Base-by-base conservation (phyloP, 352 stramenopile species). In the Phytophthora foliorum region DNA sequence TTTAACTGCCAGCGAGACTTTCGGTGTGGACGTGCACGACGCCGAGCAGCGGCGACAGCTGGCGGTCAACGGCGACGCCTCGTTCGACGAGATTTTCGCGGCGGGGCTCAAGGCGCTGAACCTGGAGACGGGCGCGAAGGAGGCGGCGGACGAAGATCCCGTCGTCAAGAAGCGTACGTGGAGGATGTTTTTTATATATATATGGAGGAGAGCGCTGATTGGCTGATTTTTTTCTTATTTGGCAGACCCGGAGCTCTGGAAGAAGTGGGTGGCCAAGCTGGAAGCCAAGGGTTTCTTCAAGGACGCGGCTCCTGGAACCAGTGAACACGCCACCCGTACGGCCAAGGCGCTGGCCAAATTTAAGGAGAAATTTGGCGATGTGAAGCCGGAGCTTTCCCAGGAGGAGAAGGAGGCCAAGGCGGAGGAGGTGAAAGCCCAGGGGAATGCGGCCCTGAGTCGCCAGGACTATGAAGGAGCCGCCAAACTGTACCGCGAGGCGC, bases 231-330 rank as follows among this genome's bases (percentile, higher is more conserved):
- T 57, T 32, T 34, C 53, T 61, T 24, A 22, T 55, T 52, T 9
- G 2, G 50, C 45, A 95, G 88, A 96, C 63, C 88, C 86, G 7
- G 86, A 89, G 52, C 57, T 96, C 67, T 96, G 88, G 88, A 91
- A 90, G 67, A 96, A 96, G 67, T 96, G 88, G 88, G 74, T 94
- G 19, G 79, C 81, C 25, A 96, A 96, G 68, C 75, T 96, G 9
- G 88, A 96, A 19, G 81, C 78, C 76, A 96, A 96, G 72, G 85
- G 88, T 7, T 96, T 94, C 57, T 96, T 94, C 69, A 91, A 91
- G 38, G 82, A 77, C 61, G 74, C 82, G 3, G 52, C 73, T 0
- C 61, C 68, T 17, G 88, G 86, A 2, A 89, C 86, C 38, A 73
- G 78, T 69, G 88, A 94, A 60, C 80, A 94, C 63, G 72, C 74